Evolutionary conservation across 495 filamentous ascomycete genomes (phyloP).

Genomic region (Penicillium paxilli): DNA sequence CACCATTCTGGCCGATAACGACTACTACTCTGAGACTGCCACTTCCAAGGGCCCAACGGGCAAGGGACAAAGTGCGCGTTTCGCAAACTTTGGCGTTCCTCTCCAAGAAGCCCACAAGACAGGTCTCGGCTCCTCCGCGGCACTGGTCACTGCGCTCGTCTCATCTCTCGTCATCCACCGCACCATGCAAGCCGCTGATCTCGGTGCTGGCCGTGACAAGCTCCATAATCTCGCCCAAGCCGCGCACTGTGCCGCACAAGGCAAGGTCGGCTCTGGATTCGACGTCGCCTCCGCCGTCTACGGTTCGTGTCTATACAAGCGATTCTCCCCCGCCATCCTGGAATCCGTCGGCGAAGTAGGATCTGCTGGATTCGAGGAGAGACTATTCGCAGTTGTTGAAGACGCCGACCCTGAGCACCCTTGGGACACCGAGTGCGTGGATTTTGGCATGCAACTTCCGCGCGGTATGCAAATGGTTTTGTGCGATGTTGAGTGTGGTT

Average conservation of each 20-base stretch:
- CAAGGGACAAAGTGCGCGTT: slow-evolving; percentile 45
- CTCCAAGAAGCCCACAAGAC: slow-evolving; percentile 88
- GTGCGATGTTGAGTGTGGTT: slow-evolving; percentile 94
- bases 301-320: slow-evolving; percentile 84
- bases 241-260: slow-evolving; percentile 93
- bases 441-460: slow-evolving; percentile 64
- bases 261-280: slow-evolving; percentile 94
- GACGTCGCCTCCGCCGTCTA: slow-evolving; percentile 94
- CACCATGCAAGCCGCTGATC: slow-evolving; percentile 65
- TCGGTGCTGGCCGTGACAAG: slow-evolving; percentile 51
- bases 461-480: slow-evolving; percentile 73
- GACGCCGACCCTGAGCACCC: slow-evolving; percentile 44
- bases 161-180: slow-evolving; percentile 74
- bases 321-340: slow-evolving; percentile 82
- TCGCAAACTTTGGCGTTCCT: slow-evolving; percentile 75
- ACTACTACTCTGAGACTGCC: slow-evolving; percentile 86
- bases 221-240: slow-evolving; percentile 93
- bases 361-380: slow-evolving; percentile 60
- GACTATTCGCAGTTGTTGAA: slow-evolving; percentile 65
- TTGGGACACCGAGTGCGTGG: slow-evolving; percentile 79
- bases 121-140: slow-evolving; percentile 92
- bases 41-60: slow-evolving; percentile 30
- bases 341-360: slow-evolving; percentile 63
- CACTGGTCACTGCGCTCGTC: slow-evolving; percentile 88
- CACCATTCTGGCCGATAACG: slow-evolving; percentile 89